Evolutionary conservation across 305 asterid genomes (phyloP), one percentile per base, ranked within the genome.

Genomic region (Solanum hybrid): DNA sequence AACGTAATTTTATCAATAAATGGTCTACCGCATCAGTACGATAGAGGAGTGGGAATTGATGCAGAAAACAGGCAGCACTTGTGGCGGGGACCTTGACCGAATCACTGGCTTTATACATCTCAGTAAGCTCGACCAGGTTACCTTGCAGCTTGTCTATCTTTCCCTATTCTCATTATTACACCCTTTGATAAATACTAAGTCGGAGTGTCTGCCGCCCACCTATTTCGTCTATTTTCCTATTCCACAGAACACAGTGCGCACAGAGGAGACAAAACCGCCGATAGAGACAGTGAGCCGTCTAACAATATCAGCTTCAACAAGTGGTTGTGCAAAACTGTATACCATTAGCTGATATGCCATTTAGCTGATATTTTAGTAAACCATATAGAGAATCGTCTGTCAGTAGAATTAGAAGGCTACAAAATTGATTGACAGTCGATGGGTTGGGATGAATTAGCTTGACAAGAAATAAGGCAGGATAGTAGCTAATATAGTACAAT

Each of bases 51-150:
- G 98, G 99, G 96, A 91, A 88, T 93, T 89, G 91, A 93, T 96
- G 88, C 96, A 87, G 92, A 80, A 88, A 16, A 92, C 84, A 80
- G 97, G 96, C 88, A 92, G 93, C 34, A 91, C 92, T 34, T 91
- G 90, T 38, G 99, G 99, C 12, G 94, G 98, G 82, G 86, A 93
- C 81, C 90, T 96, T 11, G 99, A 97, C 90, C 94, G 90, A 75
- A 90, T 97, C 79, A 93, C 97, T 82, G 95, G 90, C 32, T 96
- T 93, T 91, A 94, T 96, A 91, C 99, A 97, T 90, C 97, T 96
- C 91, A 95, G 99, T 94, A 94, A 87, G 66, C 97, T 95, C 89
- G 38, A 94, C 90, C 99, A 97, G 98, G 99, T 94, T 14, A 60
- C 7, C 76, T 36, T 13, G 16, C 72, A 16, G 16, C 86, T 37